These are phyloP conservation scores for Meripilus lineatus DNA, from an alignment of 1,284 basidiomycete genomes.

Conservation along the genomic window DNA sequence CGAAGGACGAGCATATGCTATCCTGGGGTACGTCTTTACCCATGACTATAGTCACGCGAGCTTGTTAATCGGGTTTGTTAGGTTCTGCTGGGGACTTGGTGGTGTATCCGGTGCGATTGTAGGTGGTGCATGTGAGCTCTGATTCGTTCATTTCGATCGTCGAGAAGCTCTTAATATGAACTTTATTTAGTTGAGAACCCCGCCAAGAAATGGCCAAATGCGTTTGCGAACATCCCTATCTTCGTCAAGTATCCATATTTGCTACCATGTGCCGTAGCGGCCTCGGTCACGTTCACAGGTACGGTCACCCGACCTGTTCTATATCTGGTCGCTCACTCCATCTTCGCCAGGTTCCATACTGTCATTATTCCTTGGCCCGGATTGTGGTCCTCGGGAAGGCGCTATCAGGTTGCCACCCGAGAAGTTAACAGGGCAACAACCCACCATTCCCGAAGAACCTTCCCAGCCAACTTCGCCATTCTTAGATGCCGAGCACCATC, in stretches of 20 bases:
- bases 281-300: conserved; percentile 71
- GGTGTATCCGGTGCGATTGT: conserved; percentile 88
- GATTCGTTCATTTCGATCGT: conserved; percentile 8
- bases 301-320: conserved; percentile 17
- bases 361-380: conserved; percentile 83
- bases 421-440: conserved; percentile 46
- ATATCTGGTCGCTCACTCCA: conserved; percentile 3
- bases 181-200: conserved; percentile 70
- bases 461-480: conserved; percentile 33
- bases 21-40: conserved; percentile 61
- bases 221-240: conserved; percentile 62
- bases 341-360: conserved; percentile 66
- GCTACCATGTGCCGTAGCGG: conserved; percentile 82
- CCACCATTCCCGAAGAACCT: conserved; percentile 59
- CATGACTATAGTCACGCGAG: not conserved
- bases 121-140: conserved; percentile 72
- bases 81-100: conserved; percentile 94
- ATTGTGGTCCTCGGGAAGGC: conserved; percentile 85
- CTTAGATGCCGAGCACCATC: conserved; percentile 40
- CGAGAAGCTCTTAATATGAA: conserved; percentile 3
- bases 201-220: conserved; percentile 76
- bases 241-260: conserved; percentile 89
- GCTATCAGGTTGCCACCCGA: conserved; percentile 76
- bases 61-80: conserved; percentile 8
- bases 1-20: conserved; percentile 91